Percentiles rank a stretch among this genome's conserved stretches.
Conservation (phyloP, 352 stramenopile genomes). For the Phytopythium aichiense region DNA sequence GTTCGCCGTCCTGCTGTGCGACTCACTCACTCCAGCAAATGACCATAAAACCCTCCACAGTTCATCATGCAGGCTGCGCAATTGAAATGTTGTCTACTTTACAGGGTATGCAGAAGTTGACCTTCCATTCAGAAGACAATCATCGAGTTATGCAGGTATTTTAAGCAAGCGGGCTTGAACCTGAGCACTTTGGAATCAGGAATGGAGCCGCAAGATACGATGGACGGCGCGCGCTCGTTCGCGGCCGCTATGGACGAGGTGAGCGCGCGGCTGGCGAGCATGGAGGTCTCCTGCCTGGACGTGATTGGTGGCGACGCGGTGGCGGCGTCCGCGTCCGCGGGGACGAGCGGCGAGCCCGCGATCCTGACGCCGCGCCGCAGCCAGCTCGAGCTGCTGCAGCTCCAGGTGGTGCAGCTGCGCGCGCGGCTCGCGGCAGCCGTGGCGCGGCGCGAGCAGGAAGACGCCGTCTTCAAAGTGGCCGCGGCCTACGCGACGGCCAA, state of each 20-base stretch:
- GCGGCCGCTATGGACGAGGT: conserved; percentile 42
- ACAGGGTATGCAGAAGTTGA: no score
- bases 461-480: conserved; percentile 52
- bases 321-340: not conserved
- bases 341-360: no score
- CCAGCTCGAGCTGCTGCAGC: conserved; percentile 30
- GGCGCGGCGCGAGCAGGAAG: conserved; percentile 54
- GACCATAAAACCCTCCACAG: no score
- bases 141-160: no score
- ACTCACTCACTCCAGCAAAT: not conserved
- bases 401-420: conserved; percentile 49
- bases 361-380: conserved; percentile 6
- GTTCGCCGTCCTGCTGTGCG: not conserved
- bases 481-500: conserved; percentile 64
- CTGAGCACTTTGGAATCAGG: no score
- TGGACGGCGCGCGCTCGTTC: conserved; percentile 5
- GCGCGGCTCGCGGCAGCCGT: conserved; percentile 38
- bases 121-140: no score
- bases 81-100: no score
- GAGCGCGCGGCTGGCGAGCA: conserved; percentile 33
- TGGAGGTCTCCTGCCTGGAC: conserved; percentile 50
- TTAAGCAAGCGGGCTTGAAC: no score
- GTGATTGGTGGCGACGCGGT: conserved; percentile 15
- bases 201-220: not conserved
- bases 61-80: no score